Percentiles rank a stretch among this genome's conserved stretches.
These are phyloP conservation scores for Amborella trichopoda DNA, from an alignment of 164 flowering plant genomes.

Conservation along the genomic window DNA sequence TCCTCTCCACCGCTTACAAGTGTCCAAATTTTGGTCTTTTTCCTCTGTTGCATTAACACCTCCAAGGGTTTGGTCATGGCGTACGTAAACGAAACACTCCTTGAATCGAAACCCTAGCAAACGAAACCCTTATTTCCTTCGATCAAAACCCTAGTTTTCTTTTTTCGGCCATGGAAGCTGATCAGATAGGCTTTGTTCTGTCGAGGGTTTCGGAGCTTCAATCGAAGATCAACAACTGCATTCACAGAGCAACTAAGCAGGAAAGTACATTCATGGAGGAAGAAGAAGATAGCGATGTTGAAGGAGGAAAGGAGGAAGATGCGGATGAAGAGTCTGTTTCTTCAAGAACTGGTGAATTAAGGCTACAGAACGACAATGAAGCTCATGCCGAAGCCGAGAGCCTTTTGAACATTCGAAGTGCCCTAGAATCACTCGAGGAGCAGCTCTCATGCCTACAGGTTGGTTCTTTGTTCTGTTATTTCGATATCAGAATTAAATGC, in stretches of 20 bases:
- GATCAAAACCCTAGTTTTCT: too few relatives aligned
- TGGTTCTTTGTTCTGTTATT: not conserved
- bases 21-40: too few relatives aligned
- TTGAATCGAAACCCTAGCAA: too few relatives aligned
- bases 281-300: slow-evolving; percentile 2
- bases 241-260: slow-evolving; percentile 21
- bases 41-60: too few relatives aligned
- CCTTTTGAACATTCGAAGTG: slow-evolving; percentile 58
- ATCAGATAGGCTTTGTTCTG: slow-evolving; percentile 48
- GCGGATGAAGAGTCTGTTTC: not conserved
- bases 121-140: too few relatives aligned
- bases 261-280: slow-evolving; percentile 7
- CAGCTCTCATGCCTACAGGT: slow-evolving; percentile 81
- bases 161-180: too few relatives aligned
- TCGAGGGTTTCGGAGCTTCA: slow-evolving; percentile 66
- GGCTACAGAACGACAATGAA: slow-evolving; percentile 11
- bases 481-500: too few relatives aligned
- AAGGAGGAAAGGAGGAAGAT: not conserved
- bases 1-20: too few relatives aligned
- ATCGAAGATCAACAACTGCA: slow-evolving; percentile 53
- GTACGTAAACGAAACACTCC: too few relatives aligned
- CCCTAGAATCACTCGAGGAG: slow-evolving; percentile 70
- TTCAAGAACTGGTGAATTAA: not conserved
- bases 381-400: slow-evolving; percentile 40
- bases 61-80: too few relatives aligned